Evolutionary conservation across 352 stramenopile genomes (phyloP).

Genomic region (Albugo laibachii): DNA sequence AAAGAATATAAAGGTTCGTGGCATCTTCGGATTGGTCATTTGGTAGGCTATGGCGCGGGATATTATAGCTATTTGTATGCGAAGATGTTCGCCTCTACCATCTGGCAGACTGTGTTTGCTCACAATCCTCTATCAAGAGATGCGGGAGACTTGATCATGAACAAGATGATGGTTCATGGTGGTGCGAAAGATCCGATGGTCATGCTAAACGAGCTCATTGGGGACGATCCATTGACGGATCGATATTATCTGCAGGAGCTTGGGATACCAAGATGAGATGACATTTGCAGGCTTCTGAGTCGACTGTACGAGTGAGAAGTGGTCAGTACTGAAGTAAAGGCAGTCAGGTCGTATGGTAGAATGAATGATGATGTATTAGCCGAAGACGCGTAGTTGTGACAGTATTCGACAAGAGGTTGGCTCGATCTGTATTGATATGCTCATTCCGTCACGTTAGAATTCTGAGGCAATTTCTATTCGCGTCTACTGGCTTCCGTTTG

Average conservation of each 20-base stretch:
- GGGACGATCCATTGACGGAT: conserved; percentile 20
- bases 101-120: conserved; percentile 63
- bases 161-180: conserved; percentile 68
- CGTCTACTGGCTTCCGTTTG: too few species aligned
- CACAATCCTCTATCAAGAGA: conserved; percentile 29
- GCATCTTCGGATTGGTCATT: conserved; percentile 77
- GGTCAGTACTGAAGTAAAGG: too few species aligned
- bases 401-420: too few species aligned
- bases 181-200: conserved; percentile 74
- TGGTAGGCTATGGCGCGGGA: conserved; percentile 77
- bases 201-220: conserved; percentile 56
- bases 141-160: conserved; percentile 37
- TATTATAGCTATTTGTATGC: conserved; percentile 88
- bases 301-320: too few species aligned
- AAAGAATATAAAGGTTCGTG: conserved; percentile 17
- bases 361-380: too few species aligned
- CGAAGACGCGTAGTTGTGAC: too few species aligned
- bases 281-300: too few species aligned
- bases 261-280: conserved; percentile 11
- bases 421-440: too few species aligned
- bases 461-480: too few species aligned
- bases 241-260: conserved; percentile 52
- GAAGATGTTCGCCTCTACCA: conserved; percentile 75
- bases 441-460: too few species aligned
- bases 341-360: too few species aligned